Percentiles rank a stretch among this genome's conserved stretches.
Conservation (phyloP, 1,284 basidiomycete species). For the Pseudomicrostroma phylloplanum region DNA sequence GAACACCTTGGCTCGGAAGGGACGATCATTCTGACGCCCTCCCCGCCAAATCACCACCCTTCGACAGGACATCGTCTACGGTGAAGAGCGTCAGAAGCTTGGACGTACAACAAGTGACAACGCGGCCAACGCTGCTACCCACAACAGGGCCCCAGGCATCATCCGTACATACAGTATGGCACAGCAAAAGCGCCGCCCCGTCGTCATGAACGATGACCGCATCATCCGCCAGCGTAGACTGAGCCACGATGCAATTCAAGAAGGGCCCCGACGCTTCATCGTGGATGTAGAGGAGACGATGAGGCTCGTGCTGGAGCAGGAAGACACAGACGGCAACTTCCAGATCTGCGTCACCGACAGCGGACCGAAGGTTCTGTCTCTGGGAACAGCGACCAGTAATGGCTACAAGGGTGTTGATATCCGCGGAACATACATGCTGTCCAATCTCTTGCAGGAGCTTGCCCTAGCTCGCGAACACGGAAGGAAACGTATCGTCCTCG, state of each 20-base stretch:
- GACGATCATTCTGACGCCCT: slow-evolving; percentile 1
- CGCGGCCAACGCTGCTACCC: not conserved
- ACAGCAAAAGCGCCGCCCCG: slow-evolving; percentile 44
- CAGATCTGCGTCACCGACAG: slow-evolving; percentile 92
- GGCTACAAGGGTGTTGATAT: slow-evolving; percentile 79
- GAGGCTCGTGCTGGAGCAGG: slow-evolving; percentile 88
- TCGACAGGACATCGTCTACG: not conserved
- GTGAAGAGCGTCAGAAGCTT: not conserved
- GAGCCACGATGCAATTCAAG: slow-evolving; percentile 51
- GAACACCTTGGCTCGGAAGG: too few species aligned
- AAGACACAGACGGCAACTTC: slow-evolving; percentile 94
- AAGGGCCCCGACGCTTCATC: slow-evolving; percentile 62
- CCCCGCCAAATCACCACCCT: not conserved
- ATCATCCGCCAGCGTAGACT: slow-evolving; percentile 43
- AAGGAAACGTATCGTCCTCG: slow-evolving; percentile 91
- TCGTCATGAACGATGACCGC: slow-evolving; percentile 40
- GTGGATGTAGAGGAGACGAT: slow-evolving; percentile 99
- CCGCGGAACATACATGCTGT: slow-evolving; percentile 75
- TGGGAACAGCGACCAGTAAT: slow-evolving; percentile 94
- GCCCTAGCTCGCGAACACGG: slow-evolving; percentile 93
- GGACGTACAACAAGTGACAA: slow-evolving; percentile 1
- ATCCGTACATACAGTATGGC: slow-evolving; percentile 45
- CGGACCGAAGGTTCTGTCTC: slow-evolving; percentile 88
- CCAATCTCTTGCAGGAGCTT: slow-evolving; percentile 95
- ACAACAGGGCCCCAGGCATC: slow-evolving; percentile 19